A percentile compares a stretch with the other conserved stretches of the same genome.
Conservation (phyloP, 2,329 filamentous ascomycete genomes). For the Huntiella bhutanensis region DNA sequence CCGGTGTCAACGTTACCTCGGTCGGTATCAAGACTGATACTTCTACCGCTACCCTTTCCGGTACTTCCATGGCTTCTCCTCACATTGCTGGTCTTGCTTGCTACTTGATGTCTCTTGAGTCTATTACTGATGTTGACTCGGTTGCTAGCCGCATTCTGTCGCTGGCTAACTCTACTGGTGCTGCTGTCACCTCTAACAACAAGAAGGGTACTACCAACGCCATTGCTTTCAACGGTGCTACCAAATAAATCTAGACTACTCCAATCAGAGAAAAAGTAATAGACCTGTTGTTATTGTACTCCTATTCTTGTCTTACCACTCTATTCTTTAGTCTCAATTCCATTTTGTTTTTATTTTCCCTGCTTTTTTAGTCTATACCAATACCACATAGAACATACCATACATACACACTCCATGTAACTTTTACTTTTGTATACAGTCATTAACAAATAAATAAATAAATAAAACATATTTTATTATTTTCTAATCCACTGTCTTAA, state of each 20-base stretch:
- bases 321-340: constrained; percentile 2
- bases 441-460: neutral
- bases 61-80: constrained; percentile 46
- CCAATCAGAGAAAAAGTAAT: neutral
- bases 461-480: neutral
- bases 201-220: constrained; percentile 26
- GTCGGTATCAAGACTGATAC: constrained; percentile 32
- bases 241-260: neutral
- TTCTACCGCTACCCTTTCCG: constrained; percentile 27
- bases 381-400: neutral
- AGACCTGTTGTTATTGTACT: neutral
- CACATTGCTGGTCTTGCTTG: constrained; percentile 50
- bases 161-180: constrained; percentile 29
- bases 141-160: constrained; percentile 31
- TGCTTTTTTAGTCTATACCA: neutral
- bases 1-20: constrained; percentile 34
- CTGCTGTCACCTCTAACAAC: constrained; percentile 28
- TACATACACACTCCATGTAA: neutral
- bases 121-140: constrained; percentile 24
- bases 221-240: constrained; percentile 37
- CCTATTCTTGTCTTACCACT: constrained; percentile 1
- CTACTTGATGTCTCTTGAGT: constrained; percentile 43
- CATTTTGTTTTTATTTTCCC: constrained; percentile 5
- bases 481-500: neutral
- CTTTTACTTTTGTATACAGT: neutral